Evolutionary conservation across 2,329 filamentous ascomycete genomes (phyloP).

Genomic region (Diaporthe eres): DNA sequence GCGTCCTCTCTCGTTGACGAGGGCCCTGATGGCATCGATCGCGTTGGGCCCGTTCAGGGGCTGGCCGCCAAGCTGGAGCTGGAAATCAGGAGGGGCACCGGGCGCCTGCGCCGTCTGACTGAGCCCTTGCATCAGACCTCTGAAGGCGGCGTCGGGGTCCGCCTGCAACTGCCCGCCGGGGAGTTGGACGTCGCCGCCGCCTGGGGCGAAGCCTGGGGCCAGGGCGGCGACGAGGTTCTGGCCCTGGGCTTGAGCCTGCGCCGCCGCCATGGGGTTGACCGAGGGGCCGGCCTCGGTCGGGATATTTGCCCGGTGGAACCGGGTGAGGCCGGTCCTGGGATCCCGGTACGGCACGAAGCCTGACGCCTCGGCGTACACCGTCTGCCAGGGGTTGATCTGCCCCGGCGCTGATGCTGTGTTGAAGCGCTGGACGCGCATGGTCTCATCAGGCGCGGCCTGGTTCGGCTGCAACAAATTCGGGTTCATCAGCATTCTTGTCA

Average conservation of each 20-base stretch:
- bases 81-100: too few relatives aligned
- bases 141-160: background rate
- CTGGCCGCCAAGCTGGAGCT: background rate
- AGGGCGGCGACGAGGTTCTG: slow-evolving; percentile 7
- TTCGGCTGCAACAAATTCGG: background rate
- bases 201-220: background rate
- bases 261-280: slow-evolving; percentile 2
- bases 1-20: slow-evolving; percentile 13
- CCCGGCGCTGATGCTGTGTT: background rate
- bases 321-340: slow-evolving; percentile 27
- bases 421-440: slow-evolving; percentile 4
- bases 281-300: slow-evolving; percentile 15
- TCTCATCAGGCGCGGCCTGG: slow-evolving; percentile 3
- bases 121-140: background rate
- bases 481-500: background rate
- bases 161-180: background rate
- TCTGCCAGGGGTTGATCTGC: slow-evolving; percentile 20
- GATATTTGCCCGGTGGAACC: slow-evolving; percentile 17
- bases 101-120: background rate
- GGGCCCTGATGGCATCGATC: background rate
- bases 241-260: slow-evolving; percentile 13
- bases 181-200: background rate
- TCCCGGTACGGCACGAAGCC: slow-evolving; percentile 30
- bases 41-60: background rate
- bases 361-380: slow-evolving; percentile 15